Evolutionary conservation across 2,329 filamentous ascomycete genomes (phyloP).

Genomic region (Fusarium phyllophilum): DNA sequence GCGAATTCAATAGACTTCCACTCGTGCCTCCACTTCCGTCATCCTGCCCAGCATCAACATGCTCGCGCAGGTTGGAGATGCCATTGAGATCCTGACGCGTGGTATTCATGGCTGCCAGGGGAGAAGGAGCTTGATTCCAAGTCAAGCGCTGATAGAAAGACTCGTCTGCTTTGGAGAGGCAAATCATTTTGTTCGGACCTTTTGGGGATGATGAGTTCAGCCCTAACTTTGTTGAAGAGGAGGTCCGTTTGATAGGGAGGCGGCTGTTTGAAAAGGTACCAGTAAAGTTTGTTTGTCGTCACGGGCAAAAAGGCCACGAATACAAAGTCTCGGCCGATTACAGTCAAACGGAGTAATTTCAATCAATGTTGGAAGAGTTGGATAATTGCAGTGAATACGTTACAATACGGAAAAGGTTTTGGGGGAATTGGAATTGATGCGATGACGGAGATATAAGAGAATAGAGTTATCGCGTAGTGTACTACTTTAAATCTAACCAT

Average conservation of each 20-base stretch:
- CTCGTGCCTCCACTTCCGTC: conserved; percentile 44
- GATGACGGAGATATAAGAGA: conserved; percentile 7
- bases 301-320: conserved; percentile 19
- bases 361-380: conserved; percentile 7
- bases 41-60: conserved; percentile 51
- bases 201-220: neutral
- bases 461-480: conserved; percentile 5
- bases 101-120: conserved; percentile 59
- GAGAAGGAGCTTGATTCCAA: conserved; percentile 65
- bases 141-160: conserved; percentile 57
- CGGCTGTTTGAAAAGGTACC: conserved; percentile 1
- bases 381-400: neutral
- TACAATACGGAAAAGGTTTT: neutral
- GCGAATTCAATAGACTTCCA: conserved; percentile 32
- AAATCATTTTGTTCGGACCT: conserved; percentile 54
- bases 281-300: neutral
- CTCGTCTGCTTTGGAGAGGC: conserved; percentile 65
- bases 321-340: neutral
- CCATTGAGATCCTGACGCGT: conserved; percentile 67
- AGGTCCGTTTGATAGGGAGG: neutral
- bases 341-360: neutral
- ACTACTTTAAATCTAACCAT: conserved; percentile 1
- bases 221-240: neutral
- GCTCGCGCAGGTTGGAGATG: conserved; percentile 61
- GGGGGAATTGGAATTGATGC: neutral